Evolutionary conservation across 2,329 filamentous ascomycete species (phyloP).

Genomic region (Ophiostoma quercus): DNA sequence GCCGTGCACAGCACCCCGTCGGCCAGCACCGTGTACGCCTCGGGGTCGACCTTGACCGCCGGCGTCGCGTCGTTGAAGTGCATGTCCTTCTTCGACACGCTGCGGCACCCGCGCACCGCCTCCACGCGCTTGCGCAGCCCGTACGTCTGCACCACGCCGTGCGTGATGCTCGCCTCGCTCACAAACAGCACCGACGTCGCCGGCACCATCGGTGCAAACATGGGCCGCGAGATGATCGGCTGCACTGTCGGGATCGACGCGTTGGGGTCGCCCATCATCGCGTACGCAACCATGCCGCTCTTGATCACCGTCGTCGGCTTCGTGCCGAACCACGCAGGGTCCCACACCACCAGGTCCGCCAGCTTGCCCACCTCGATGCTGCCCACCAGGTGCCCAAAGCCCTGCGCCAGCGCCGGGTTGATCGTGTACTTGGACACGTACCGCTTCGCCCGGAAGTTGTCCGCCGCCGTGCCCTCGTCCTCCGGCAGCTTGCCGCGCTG

Average conservation of each 20-base stretch:
- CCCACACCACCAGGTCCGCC: conserved; percentile 85
- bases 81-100: conserved; percentile 79
- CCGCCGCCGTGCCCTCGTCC: conserved; percentile 67
- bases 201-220: conserved; percentile 75
- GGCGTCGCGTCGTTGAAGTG: conserved; percentile 80
- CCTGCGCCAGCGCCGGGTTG: conserved; percentile 87
- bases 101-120: conserved; percentile 68
- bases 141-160: conserved; percentile 65
- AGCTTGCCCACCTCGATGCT: conserved; percentile 85
- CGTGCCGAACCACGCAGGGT: conserved; percentile 75
- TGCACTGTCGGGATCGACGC: conserved; percentile 84
- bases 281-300: conserved; percentile 76
- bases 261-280: conserved; percentile 82
- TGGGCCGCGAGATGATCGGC: conserved; percentile 74
- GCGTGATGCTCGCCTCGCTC: conserved; percentile 63
- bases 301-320: conserved; percentile 81
- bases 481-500: conserved; percentile 73
- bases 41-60: conserved; percentile 84
- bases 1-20: conserved; percentile 70
- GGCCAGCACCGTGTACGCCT: conserved; percentile 82
- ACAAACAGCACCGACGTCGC: conserved; percentile 76
- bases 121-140: conserved; percentile 73
- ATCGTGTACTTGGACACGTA: conserved; percentile 96
- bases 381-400: conserved; percentile 80
- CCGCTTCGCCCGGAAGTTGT: conserved; percentile 87